These are phyloP conservation scores for Lasiosphaeriaceae sp. DNA, from an alignment of 495 filamentous ascomycete genomes.

Conservation along the genomic window DNA sequence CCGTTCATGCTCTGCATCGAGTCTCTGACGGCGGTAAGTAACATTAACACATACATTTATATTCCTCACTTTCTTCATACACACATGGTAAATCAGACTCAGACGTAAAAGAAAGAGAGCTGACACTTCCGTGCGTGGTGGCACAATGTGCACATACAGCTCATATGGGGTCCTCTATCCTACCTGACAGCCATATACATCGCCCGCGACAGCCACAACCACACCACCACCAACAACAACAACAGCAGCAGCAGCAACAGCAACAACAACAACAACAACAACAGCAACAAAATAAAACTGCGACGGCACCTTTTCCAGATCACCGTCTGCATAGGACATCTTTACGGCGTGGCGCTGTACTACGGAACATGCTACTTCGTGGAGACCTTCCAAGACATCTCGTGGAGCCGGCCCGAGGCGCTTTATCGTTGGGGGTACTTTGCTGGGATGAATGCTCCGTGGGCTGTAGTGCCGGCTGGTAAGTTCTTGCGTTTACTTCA, in stretches of 20 bases:
- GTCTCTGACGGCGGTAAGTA: conserved; percentile 69
- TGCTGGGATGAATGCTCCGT: conserved; percentile 79
- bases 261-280: too few relatives aligned
- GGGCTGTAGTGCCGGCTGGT: conserved; percentile 70
- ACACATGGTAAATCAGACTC: too few relatives aligned
- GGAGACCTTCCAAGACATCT: conserved; percentile 49
- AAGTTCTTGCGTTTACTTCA: conserved; percentile 16
- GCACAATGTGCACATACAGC: conserved; percentile 24
- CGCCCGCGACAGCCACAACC: conserved; percentile 24
- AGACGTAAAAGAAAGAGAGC: too few relatives aligned
- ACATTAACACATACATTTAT: too few relatives aligned
- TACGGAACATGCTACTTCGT: conserved; percentile 77
- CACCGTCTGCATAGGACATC: conserved; percentile 70
- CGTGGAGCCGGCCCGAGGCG: conserved; percentile 70
- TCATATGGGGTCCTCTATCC: conserved; percentile 77
- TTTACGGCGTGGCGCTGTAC: conserved; percentile 84
- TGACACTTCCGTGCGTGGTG: too few relatives aligned
- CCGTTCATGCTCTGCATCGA: conserved; percentile 82
- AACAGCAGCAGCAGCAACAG: too few relatives aligned
- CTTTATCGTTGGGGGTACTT: conserved; percentile 90
- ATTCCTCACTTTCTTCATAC: neutral
- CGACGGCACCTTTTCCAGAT: conserved; percentile 67
- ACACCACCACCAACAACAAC: too few relatives aligned
- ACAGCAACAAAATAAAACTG: neutral
- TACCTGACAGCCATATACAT: conserved; percentile 62